A percentile compares a stretch with the other conserved stretches of the same genome.
These are phyloP conservation scores for Penicillium sp. DNA, from an alignment of 2,329 filamentous ascomycete genomes.

Conservation along the genomic window DNA sequence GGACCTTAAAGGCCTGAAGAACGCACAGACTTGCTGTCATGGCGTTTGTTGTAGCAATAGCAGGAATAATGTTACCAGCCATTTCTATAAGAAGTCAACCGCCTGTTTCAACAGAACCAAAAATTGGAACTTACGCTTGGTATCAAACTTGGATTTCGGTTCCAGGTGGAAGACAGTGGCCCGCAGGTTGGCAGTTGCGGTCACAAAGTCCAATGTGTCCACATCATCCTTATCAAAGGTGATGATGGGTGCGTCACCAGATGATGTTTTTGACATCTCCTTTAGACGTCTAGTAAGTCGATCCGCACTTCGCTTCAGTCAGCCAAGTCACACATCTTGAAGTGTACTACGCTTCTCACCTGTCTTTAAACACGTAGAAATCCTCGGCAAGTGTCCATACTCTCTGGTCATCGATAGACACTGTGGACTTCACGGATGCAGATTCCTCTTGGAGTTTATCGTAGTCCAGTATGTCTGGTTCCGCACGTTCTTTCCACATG, in stretches of 20 bases:
- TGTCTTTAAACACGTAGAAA: slow-evolving; percentile 78
- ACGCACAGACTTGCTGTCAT: slow-evolving; percentile 92
- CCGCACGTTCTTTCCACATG: slow-evolving; percentile 84
- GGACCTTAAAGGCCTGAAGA: slow-evolving; percentile 83
- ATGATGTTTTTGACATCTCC: slow-evolving; percentile 52
- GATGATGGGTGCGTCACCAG: slow-evolving; percentile 53
- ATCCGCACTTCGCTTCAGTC: slow-evolving; percentile 51
- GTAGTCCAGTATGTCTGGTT: slow-evolving; percentile 69
- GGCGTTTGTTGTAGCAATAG: slow-evolving; percentile 95
- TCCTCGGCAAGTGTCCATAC: slow-evolving; percentile 81
- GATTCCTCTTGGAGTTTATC: slow-evolving; percentile 54
- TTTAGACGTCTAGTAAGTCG: slow-evolving; percentile 70
- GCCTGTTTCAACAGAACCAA: too few species aligned
- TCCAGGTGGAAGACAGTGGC: slow-evolving; percentile 87
- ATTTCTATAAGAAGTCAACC: slow-evolving; percentile 57
- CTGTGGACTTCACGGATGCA: slow-evolving; percentile 47
- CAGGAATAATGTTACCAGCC: slow-evolving; percentile 98
- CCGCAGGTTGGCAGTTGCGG: slow-evolving; percentile 82
- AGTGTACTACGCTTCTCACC: slow-evolving; percentile 30
- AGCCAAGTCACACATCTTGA: slow-evolving; percentile 4
- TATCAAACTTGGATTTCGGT: slow-evolving; percentile 84
- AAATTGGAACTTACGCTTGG: slow-evolving; percentile 58
- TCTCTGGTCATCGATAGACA: slow-evolving; percentile 64
- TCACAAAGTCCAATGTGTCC: slow-evolving; percentile 91
- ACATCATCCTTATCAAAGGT: slow-evolving; percentile 95